phyloP scores from a whole-genome alignment of 1,139 yeast genomes.

The Starmera stellimalicola region DNA sequence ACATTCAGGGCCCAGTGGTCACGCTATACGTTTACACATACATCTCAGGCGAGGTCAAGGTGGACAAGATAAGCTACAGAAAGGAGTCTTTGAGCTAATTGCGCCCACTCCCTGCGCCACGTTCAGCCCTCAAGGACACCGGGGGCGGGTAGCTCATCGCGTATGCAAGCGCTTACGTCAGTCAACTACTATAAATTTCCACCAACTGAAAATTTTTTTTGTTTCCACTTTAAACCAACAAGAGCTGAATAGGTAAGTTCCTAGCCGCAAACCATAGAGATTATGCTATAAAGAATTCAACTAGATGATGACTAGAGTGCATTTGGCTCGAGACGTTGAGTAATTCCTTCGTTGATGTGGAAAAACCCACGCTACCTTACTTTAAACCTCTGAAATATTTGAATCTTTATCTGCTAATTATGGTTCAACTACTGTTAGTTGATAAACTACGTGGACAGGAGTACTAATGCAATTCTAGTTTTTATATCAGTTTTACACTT shows the following conservation, averaged over 20 bases:
- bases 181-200: too few relatives aligned
- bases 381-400: constrained; percentile 2
- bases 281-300: too few relatives aligned
- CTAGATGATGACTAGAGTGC: constrained; percentile 35
- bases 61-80: constrained; percentile 77
- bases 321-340: constrained; percentile 81
- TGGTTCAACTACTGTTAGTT: too few relatives aligned
- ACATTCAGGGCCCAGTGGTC: constrained; percentile 68
- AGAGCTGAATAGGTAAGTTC: too few relatives aligned
- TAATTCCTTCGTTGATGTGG: constrained; percentile 63
- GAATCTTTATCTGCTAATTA: neutral
- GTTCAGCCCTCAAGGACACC: neutral
- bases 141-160: constrained; percentile 1
- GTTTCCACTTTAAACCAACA: too few relatives aligned
- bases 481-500: neutral
- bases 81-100: too few relatives aligned
- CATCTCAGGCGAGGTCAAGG: constrained; percentile 77
- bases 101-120: too few relatives aligned
- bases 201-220: too few relatives aligned
- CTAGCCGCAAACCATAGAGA: too few relatives aligned
- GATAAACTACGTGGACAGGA: too few relatives aligned
- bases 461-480: neutral
- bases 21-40: constrained; percentile 80
- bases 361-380: constrained; percentile 51
- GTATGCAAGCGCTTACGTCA: too few relatives aligned